These are phyloP conservation scores for Myxozyma kluyveri DNA, from an alignment of 805 yeast genomes.

Conservation along the genomic window DNA sequence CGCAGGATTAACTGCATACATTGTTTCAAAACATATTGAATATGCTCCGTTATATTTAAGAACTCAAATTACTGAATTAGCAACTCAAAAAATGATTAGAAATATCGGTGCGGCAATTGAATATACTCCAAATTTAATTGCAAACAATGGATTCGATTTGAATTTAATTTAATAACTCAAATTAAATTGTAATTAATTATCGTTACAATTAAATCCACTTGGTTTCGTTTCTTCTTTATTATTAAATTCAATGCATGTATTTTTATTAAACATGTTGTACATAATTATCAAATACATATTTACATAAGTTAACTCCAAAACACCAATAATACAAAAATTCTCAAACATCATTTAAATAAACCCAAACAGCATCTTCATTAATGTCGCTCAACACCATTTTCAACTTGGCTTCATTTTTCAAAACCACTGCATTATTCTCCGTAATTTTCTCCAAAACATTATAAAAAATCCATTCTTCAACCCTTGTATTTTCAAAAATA, in stretches of 20 bases:
- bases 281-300: neutral
- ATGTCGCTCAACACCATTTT: slow-evolving; percentile 13
- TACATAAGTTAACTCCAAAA: neutral
- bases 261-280: too few relatives aligned
- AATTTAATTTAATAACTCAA: too few relatives aligned
- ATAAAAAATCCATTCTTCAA: slow-evolving; percentile 12
- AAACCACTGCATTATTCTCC: slow-evolving; percentile 6
- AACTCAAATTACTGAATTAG: slow-evolving; percentile 8
- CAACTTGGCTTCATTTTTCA: slow-evolving; percentile 4
- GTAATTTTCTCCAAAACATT: slow-evolving; percentile 8
- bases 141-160: slow-evolving; percentile 14
- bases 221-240: neutral
- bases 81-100: slow-evolving; percentile 6
- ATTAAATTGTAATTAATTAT: too few relatives aligned
- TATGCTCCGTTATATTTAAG: slow-evolving; percentile 31
- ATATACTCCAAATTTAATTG: slow-evolving; percentile 17
- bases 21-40: slow-evolving; percentile 7
- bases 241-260: too few relatives aligned
- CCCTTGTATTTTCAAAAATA: slow-evolving; percentile 14
- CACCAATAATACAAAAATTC: neutral
- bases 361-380: slow-evolving; percentile 23
- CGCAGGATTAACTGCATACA: slow-evolving; percentile 82
- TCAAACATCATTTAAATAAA: slow-evolving; percentile 4
- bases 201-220: neutral
- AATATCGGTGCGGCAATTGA: neutral